Conservation (phyloP, 2,329 filamentous ascomycete genomes). For the Alternaria incomplexa region DNA sequence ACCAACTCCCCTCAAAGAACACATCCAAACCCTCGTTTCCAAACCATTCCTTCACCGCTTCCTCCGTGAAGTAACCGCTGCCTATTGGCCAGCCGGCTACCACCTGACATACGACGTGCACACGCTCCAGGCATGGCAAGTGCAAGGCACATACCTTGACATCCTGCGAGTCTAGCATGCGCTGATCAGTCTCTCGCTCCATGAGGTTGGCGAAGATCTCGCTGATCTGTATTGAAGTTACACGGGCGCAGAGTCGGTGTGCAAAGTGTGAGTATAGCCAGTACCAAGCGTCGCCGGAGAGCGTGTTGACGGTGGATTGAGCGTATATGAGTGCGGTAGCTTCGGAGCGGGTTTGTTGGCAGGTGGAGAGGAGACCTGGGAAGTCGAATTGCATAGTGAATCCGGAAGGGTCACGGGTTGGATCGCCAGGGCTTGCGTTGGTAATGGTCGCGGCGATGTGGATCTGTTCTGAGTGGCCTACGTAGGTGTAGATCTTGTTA, state of each 20-base stretch:
- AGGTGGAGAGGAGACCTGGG: background rate
- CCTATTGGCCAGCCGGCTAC: too few species aligned
- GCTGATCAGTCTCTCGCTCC: accelerated
- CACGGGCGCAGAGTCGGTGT: background rate
- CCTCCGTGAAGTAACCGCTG: too few species aligned
- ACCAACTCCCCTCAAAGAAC: too few species aligned
- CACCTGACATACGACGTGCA: too few species aligned
- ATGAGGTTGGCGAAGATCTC: background rate
- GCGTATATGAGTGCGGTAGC: background rate
- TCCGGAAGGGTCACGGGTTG: background rate
- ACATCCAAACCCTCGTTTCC: too few species aligned
- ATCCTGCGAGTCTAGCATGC: accelerated
- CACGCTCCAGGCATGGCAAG: background rate
- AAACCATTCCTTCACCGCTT: too few species aligned
- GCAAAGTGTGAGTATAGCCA: background rate
- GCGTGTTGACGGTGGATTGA: background rate
- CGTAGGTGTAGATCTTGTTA: background rate
- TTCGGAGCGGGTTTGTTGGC: background rate
- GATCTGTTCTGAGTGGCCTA: background rate
- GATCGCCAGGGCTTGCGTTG: too few species aligned
- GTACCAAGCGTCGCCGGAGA: background rate
- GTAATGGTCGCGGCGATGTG: background rate
- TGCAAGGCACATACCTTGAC: accelerated
- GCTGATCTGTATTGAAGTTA: background rate
- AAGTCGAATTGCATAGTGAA: background rate